Conservation (phyloP, 208 protist species). For the Herpetomonas tarakana region DNA sequence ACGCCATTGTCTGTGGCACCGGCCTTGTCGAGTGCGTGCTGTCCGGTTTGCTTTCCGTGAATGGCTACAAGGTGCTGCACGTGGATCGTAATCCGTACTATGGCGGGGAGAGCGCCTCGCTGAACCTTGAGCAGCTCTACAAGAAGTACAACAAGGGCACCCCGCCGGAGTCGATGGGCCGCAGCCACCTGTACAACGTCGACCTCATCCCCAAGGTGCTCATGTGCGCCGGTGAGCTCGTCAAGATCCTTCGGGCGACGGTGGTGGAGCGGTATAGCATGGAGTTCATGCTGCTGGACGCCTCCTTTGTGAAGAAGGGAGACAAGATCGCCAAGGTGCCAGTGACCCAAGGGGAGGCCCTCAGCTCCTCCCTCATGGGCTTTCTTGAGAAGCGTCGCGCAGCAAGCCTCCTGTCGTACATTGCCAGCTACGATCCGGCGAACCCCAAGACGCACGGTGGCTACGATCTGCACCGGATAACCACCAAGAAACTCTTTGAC, state of each 20-base stretch:
- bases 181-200: constrained; percentile 97
- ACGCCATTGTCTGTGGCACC: constrained; percentile 99
- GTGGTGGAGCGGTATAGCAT: constrained; percentile 98
- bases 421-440: constrained; percentile 84
- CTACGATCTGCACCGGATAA: constrained; percentile 85
- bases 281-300: constrained; percentile 98
- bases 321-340: constrained; percentile 98
- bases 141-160: constrained; percentile 92
- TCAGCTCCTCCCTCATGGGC: constrained; percentile 96
- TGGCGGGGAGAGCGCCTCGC: constrained; percentile 98
- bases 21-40: constrained; percentile 99
- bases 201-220: constrained; percentile 99
- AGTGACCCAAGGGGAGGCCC: constrained; percentile 94
- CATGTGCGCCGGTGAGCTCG: constrained; percentile 96
- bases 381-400: constrained; percentile 98
- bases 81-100: constrained; percentile 99
- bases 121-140: constrained; percentile 98
- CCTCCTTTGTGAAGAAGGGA: constrained; percentile 96
- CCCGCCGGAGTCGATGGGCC: constrained; percentile 81
- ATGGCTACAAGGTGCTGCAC: constrained; percentile 99
- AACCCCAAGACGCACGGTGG: constrained; percentile 92
- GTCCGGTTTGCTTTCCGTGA: constrained; percentile 92
- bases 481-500: constrained; percentile 94
- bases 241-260: constrained; percentile 98
- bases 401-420: constrained; percentile 93